Base-by-base conservation (phyloP, 2,329 filamentous ascomycete genomes). In the Ceratocystis destructans region DNA sequence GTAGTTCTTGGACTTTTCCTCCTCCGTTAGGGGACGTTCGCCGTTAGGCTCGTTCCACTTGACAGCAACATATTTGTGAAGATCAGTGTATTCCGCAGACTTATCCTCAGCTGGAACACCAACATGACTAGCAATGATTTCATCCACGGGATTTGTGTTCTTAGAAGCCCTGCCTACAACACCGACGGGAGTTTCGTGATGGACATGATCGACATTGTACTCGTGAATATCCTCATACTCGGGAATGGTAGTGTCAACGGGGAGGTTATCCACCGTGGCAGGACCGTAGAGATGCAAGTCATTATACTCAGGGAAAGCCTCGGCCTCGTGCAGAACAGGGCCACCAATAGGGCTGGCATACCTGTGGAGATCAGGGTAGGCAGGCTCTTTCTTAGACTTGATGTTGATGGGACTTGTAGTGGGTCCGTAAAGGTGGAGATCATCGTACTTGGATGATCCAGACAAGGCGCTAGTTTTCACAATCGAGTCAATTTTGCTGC, bases 231-330 rank as follows among this genome's bases (percentile, higher is more conserved):
- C 68, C 62, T 79, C 76, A 28, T 78, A 76, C 0, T 70, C 67
- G 1, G 73, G 74, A 20, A 70, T 66, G 3, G 70, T 67, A 22
- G 69, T 72, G 17, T 74, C 68, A 2, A 74, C 74, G 65, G 76
- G 73, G 1, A 76, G 75, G 64, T 76, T 74, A 41, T 78, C 77
- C 71, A 73, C 76, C 4, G 65, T 67, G 15, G 76, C 71, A 2
- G 75, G 73, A 1, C 72, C 72, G 45, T 66, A 79, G 48, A 76
- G 72, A 66, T 74, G 69, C 59, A 81, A 71, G 61, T 82, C 79
- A 2, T 78, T 72, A 66, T 79, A 77, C 64, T 75, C 71, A 41
- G 71, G 68, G 37, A 73, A 66, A 15, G 71, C 64, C 48, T 75
- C 71, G 53, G 75, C 69, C 5, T 64, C 66, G 5, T 72, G 70